Evolutionary conservation across 2,329 filamentous ascomycete species (phyloP), one percentile per base, ranked within the genome.

Genomic region (Aotearoamyces nothofagi): DNA sequence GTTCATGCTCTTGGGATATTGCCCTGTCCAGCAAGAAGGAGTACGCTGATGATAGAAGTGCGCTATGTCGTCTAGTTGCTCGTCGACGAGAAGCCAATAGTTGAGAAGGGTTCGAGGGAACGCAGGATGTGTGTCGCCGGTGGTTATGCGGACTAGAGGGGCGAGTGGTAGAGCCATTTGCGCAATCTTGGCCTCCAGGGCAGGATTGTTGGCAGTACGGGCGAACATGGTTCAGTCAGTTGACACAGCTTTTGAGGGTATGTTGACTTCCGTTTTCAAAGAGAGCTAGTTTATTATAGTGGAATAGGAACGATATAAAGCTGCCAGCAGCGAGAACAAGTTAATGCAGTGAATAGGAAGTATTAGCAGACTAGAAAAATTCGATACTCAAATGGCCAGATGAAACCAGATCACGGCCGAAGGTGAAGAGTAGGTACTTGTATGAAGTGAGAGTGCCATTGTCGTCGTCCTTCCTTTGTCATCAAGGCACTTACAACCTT

Each of bases 81-180:
- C 54, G 48, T 79, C 73, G 10, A 75, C 83, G 20, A 84, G 63
- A 17, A 83, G 69, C 64, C 76, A 80, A 54, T 78, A 81, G 46
- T 66, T 63, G 25, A 84, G 68, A 31, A 83, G 59, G 3, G 69
- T 78, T 12, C 46, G 44, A 2, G 78, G 78, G 49, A 78, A 84
- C 31, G 57, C 49, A 0, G 71, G 66, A 43, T 80, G 76, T 3
- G 76, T 54, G n/a, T 54, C 46, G 27, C 76, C 76, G 2, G 65
- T 67, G 13, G 60, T 58, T 39, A 76, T 53, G 51, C 73, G 66
- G 5, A 78, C 69, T 5, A 84, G 68, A 1, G 78, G 76, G 1
- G 66, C 63, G 14, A 84, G 66, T 13, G 60, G 61, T 8, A 79
- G 63, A 12, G 66, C 62, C 63, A 84, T 74, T 39, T 78, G 66